phyloP scores from a whole-genome alignment of 2,329 filamentous ascomycete species.

The Exophiala viscosa region DNA sequence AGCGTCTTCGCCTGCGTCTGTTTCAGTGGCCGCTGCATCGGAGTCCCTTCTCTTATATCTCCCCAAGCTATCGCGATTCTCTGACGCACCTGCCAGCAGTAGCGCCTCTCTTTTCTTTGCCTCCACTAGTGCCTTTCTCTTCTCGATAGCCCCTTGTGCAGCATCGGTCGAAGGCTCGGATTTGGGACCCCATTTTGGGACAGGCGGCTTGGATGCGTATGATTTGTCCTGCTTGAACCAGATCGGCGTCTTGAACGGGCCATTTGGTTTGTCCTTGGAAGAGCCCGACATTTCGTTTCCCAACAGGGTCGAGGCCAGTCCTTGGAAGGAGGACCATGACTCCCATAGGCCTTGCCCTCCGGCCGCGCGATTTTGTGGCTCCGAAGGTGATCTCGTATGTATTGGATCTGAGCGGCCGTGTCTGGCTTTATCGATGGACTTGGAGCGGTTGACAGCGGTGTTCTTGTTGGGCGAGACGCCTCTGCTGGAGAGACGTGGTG shows the following conservation, averaged over 20 bases:
- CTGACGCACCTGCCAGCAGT: slow-evolving; percentile 41
- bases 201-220: slow-evolving; percentile 27
- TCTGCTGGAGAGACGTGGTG: slow-evolving; percentile 37
- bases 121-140: slow-evolving; percentile 44
- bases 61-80: slow-evolving; percentile 34
- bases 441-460: slow-evolving; percentile 25
- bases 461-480: slow-evolving; percentile 37
- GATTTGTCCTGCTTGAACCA: slow-evolving; percentile 32
- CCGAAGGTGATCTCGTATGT: slow-evolving; percentile 4
- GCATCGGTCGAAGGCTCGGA: not conserved
- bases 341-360: slow-evolving; percentile 35
- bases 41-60: slow-evolving; percentile 48
- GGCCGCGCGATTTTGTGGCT: not conserved
- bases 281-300: slow-evolving; percentile 38
- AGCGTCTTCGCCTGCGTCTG: slow-evolving; percentile 59
- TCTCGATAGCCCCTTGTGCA: slow-evolving; percentile 39
- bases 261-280: slow-evolving; percentile 28
- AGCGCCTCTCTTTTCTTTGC: slow-evolving; percentile 47
- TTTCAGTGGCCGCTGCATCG: slow-evolving; percentile 33
- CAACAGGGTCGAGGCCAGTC: slow-evolving; percentile 46
- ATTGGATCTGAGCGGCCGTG: slow-evolving; percentile 7
- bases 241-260: slow-evolving; percentile 16
- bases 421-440: slow-evolving; percentile 12
- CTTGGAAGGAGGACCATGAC: slow-evolving; percentile 49
- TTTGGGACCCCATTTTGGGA: slow-evolving; percentile 42